Base-by-base conservation (phyloP, 495 filamentous ascomycete species). In the Penicilliopsis zonata region DNA sequence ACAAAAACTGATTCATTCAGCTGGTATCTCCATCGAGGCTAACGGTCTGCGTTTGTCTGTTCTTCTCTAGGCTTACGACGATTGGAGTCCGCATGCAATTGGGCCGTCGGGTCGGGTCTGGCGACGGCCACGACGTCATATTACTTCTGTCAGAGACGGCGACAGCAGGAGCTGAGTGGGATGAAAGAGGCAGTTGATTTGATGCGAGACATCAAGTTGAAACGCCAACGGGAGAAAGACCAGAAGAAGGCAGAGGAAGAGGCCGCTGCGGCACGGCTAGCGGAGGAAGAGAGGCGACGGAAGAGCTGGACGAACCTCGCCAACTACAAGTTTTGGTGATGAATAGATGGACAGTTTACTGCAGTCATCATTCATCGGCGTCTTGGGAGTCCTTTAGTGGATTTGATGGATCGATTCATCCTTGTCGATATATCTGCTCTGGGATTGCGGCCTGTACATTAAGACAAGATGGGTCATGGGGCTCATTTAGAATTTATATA, bases 101-200 rank as follows among this genome's bases (percentile, higher is more conserved):
- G 82, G 82, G 85, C 85, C 1, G 82, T 85, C 9, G 80, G 76
- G n/a, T 57, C 70, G 8, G 90, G 86, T 42, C 62, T 70, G 8
- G 42, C 77, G 26, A 65, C 58, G 9, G 76, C 80, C 2, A 51
- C 82, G 13, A 60, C 62, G 29, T 72, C 75, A 31, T 84, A 86
- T 52, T 83, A 94, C 57, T 82, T 76, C 40, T 98, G 86, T 57
- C 76, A 82, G 44, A 70, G 69, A 35, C 67, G 64, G 23, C 71
- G 88, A 37, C 52, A 66, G 22, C 60, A 74, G 37, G 88, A 94
- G 57, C 66, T 72, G 47, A 71, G 73, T 33, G 78, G 82, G 30
- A 80, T 96, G 72, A 76, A 81, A 42, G 59, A 82, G 36, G 79
- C 78, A 6, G 72, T 87, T 16, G 80, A 87, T 46, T 65, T 94